phyloP scores from a whole-genome alignment of 1,284 basidiomycete genomes.

The Volvariella volvacea region DNA sequence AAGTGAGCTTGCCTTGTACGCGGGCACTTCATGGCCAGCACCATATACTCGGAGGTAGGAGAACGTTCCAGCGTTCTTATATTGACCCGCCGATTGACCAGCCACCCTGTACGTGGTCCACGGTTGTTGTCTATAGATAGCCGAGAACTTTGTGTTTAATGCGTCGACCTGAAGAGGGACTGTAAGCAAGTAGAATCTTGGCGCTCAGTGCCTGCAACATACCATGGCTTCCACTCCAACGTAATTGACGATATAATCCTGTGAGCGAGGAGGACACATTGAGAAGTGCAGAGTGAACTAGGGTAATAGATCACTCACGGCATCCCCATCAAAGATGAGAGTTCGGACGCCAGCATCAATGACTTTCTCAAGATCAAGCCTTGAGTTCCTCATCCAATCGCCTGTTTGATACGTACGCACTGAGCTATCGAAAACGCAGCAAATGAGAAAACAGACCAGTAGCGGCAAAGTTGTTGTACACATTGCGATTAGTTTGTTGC shows the following conservation, averaged over 20 bases:
- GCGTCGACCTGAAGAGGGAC: conserved; percentile 29
- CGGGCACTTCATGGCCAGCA: conserved; percentile 41
- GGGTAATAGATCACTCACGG: conserved; percentile 24
- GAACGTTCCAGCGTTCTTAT: conserved; percentile 52
- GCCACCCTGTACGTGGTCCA: conserved; percentile 41
- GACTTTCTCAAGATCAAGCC: conserved; percentile 47
- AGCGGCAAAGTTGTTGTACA: conserved; percentile 49
- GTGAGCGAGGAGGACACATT: conserved; percentile 6
- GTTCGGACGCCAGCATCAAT: conserved; percentile 51
- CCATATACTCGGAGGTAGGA: conserved; percentile 48
- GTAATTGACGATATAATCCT: conserved; percentile 57
- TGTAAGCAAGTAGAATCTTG: conserved; percentile 6
- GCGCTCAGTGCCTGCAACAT: conserved; percentile 10
- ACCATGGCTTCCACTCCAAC: conserved; percentile 60
- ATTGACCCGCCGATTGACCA: conserved; percentile 39
- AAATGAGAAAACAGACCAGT: conserved; percentile 27
- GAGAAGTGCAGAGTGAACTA: too few relatives aligned
- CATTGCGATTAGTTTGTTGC: conserved; percentile 34
- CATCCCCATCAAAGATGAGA: conserved; percentile 50
- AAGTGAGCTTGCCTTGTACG: conserved; percentile 21
- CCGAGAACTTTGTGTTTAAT: conserved; percentile 32
- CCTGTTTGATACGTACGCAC: conserved; percentile 27
- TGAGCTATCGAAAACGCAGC: too few relatives aligned
- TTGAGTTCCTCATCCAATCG: conserved; percentile 59
- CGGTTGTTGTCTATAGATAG: conserved; percentile 24